Evolutionary conservation across 2,329 filamentous ascomycete genomes (phyloP), one percentile per base, ranked within the genome.

Genomic region (Penicillium verrucosum): DNA sequence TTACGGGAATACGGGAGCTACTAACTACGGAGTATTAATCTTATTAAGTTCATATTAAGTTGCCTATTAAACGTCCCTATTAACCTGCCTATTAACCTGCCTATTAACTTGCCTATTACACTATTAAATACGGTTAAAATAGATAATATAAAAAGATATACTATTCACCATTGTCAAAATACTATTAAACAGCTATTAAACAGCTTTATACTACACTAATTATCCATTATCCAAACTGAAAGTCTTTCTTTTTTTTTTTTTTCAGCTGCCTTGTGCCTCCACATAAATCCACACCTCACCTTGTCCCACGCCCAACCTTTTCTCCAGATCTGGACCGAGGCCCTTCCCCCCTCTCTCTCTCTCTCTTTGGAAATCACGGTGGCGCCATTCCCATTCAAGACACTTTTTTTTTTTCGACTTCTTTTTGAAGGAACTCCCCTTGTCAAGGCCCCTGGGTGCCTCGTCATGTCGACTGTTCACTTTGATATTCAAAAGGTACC

Each of bases 291-390:
- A 50, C 34, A 50, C 32, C 40, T 42, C 16, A 27, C 23, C 3
- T 43, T 43, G 40, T 38, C 29, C 38, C 42, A 30, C n/a, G 30
- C 44, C 48, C 48, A 43, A 43, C 50, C 51, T 55, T 53, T 42
- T 43, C 37, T 65, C 61, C 51, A 63, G 58, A 64, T 65, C 60
- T 60, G 58, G 63, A 61, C 62, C 62, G 58, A 64, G 58, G 55
- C 48, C 18, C 18, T 21, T 3, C 21, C 21, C 21, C 21, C 21
- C 21, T 3, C 21, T 3, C 21, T 21, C 21, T 44, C 38, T 18
- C 14, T 42, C n/a, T 41, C 46, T 45, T 43, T 37, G 18, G 27
- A 34, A 53, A 34, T 46, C 36, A 41, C 37, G 14, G 41, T 56
- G 48, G 48, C 36, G 27, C 47, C 50, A 47, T 51, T 51, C 47